A percentile compares a stretch with the other conserved stretches of the same genome.
phyloP scores from a whole-genome alignment of 1,284 basidiomycete species.

The Grifola frondosa region DNA sequence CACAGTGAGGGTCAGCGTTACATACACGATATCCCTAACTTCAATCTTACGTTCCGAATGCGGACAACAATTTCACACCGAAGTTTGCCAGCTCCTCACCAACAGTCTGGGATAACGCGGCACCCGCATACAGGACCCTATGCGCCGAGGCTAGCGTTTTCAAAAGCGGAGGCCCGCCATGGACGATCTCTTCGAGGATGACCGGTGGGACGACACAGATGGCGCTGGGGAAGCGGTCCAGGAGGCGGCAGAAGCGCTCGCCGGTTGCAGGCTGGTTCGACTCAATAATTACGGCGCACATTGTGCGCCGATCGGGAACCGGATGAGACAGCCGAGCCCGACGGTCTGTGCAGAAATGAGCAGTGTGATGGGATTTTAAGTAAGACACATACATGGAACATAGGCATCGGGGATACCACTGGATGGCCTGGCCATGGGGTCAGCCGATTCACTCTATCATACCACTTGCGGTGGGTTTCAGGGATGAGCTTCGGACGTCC shows the following conservation, averaged over 20 bases:
- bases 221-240: background rate
- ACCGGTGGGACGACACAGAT: background rate
- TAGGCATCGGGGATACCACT: slow-evolving; percentile 9
- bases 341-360: slow-evolving; percentile 5
- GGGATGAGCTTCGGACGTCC: background rate
- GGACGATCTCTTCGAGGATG: background rate
- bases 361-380: background rate
- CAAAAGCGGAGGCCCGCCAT: background rate
- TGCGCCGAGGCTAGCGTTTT: background rate
- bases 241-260: background rate
- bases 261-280: background rate
- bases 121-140: background rate
- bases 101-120: background rate
- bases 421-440: slow-evolving; percentile 2
- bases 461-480: background rate
- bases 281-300: background rate
- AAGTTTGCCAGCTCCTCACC: background rate
- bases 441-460: background rate
- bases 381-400: slow-evolving; percentile 8
- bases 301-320: background rate
- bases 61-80: slow-evolving; percentile 4
- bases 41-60: slow-evolving; percentile 6
- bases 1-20: background rate
- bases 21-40: background rate
- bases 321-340: background rate